Evolutionary conservation across 768 basidiomycete genomes (phyloP), one percentile per base, ranked within the genome.

Genomic region (Hygrophoropsis aurantiaca): DNA sequence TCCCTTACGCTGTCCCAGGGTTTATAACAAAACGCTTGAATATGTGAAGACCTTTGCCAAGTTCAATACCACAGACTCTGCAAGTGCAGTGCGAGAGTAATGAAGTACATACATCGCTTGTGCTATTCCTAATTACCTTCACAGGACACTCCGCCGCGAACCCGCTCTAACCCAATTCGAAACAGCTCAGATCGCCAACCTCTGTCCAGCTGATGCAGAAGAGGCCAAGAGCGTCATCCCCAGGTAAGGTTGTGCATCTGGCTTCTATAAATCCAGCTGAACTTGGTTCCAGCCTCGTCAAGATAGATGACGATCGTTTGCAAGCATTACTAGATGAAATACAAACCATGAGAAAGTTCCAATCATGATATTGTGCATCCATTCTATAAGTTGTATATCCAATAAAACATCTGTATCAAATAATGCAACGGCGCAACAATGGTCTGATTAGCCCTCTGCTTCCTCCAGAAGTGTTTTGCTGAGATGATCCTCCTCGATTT

Each of bases 161-260:
- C 80, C 84, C 0, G 82, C 82, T 2, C 63, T 95, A 32, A 90
- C 90, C 2, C 89, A 90, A 58, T 94, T 94, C 55, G 93, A 95
- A 72, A 88, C 88, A 4, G 91, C 92, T 2, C 93, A 95, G 61
- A 88, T 95, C 44, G 90, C 90, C 13, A 95, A 95, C 58, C 67
- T 95, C 45, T 92, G 90, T 59, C 93, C 93, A 11, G 88, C 84
- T 33, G 83, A 84, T 49, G 79, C 89, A 4, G 93, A 95, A 55
- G 94, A 95, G 66, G 87, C 92, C 21, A 94, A 93, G 72, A 92
- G 92, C 58, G 78, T 93, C 44, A 73, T 95, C 26, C 93, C 93
- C 6, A 94, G 91, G 92, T 87, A 43, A 16, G 10, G 71, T 57
- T 30, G 9, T 9, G 43, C 21, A 0, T 42, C 13, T 40, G 26